Base-by-base conservation (phyloP, 345 rosid species). In the Eucalyptus guilfoylei region DNA sequence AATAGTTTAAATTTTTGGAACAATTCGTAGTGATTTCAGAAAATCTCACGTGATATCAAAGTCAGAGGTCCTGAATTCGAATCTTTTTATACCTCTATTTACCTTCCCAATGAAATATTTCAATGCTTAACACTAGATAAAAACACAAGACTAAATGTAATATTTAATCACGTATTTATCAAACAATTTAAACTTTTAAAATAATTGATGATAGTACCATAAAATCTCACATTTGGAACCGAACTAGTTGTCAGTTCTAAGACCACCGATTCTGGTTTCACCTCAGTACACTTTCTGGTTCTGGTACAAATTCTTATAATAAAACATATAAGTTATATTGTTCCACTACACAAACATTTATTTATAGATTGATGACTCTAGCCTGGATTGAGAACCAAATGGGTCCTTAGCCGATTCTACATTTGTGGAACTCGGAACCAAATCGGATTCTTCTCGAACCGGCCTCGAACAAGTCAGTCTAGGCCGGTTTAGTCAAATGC, bases 61-160 rank as follows among this genome's bases (percentile, higher is more conserved):
- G 1, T 0, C 5, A 52, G 2, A 3, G 1, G 1, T 52, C 11
- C 5, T 19, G 1, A 52, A 52, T 52, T 52, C 26, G 10, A 52
- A 52, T 19, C 2, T 52, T 52, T 19, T 52, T 19, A 52, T 52
- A 52, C 58, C 58, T 8, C 58, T 52, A 52, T 52, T 52, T 8
- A 0, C 58, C 24, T 52, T 52, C 2, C 26, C 58, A 52, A 52
- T 52, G 0, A 19, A 52, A 1, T 52, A 19, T 52, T 19, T 19
- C 11, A 19, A 52, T 0, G 9, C 58, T 52, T 52, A 52, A 52
- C 26, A 52, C 58, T 52, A 52, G 58, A 52, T 26, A 52, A 52
- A 52, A 52, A 52, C 24, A 52, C 58, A 19, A 19, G 58, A 52
- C 58, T 52, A 52, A 52, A 52, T 52, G 24, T 8, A 52, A 19